A percentile compares a stretch with the other conserved stretches of the same genome.
Conservation (phyloP, 108 stramenopile genomes). For the Fistulifera solaris region DNA sequence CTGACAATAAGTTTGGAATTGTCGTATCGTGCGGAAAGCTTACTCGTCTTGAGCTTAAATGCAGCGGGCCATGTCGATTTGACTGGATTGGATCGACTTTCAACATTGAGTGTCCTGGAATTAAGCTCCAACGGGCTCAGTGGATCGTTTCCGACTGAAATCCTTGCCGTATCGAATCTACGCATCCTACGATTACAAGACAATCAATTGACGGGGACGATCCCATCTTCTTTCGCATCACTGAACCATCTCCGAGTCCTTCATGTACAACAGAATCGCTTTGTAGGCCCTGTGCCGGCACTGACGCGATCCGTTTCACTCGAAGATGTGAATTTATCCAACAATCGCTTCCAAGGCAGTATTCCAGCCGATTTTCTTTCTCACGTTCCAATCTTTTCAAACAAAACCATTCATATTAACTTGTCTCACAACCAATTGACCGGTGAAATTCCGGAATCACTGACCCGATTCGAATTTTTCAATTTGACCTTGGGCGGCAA, state of each 20-base stretch:
- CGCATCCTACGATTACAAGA: neutral
- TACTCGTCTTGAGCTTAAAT: neutral
- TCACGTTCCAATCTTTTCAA: neutral
- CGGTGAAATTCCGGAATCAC: neutral
- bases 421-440: constrained; percentile 6
- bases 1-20: no score
- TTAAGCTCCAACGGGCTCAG: neutral
- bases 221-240: constrained; percentile 8
- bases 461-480: neutral
- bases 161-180: neutral
- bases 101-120: neutral
- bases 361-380: constrained; percentile 31
- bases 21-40: no score
- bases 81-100: neutral
- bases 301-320: constrained; percentile 5
- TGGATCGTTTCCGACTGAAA: neutral
- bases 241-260: constrained; percentile 7
- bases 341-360: constrained; percentile 27
- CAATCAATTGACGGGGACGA: constrained; percentile 7
- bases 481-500: neutral
- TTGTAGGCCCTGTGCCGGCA: constrained; percentile 6
- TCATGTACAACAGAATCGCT: constrained; percentile 8
- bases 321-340: constrained; percentile 1
- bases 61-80: neutral
- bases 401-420: neutral